phyloP scores from a whole-genome alignment of 306 rosid species.

The Alnus glutinosa region DNA sequence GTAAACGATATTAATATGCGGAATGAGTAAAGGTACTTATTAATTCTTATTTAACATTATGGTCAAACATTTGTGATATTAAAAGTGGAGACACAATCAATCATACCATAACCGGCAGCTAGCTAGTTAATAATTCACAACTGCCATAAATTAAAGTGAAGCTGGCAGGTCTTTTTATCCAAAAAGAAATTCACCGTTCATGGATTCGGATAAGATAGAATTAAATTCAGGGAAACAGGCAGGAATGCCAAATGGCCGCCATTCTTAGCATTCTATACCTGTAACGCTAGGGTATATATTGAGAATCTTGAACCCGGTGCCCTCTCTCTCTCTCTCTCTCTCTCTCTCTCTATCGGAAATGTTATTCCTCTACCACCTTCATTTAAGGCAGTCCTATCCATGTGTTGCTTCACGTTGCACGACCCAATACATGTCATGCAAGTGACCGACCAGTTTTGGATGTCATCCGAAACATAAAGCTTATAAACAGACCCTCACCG shows the following conservation, averaged over 20 bases:
- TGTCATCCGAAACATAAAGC: constrained; percentile 10
- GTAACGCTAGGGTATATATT: constrained; percentile 3
- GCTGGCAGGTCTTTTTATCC: no score
- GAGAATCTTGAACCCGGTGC: constrained; percentile 45
- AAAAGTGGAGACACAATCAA: no score
- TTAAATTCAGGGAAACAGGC: constrained; percentile 15
- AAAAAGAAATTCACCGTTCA: no score
- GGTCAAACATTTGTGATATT: no score
- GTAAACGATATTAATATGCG: no score
- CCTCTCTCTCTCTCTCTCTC: neutral
- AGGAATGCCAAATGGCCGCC: neutral
- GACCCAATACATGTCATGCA: constrained; percentile 52
- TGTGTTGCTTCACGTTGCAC: constrained; percentile 29
- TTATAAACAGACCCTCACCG: constrained; percentile 8
- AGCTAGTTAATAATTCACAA: no score
- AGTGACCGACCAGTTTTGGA: constrained; percentile 35
- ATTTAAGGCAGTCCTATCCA: constrained; percentile 33
- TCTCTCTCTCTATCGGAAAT: neutral
- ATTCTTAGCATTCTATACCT: neutral
- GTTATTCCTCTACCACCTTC: neutral
- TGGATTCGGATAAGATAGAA: constrained; percentile 23
- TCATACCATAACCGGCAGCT: no score
- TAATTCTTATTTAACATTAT: no score
- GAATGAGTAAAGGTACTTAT: no score
- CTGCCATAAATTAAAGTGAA: no score